Conservation (phyloP, 2,329 filamentous ascomycete species). For the Lecanicillium sp. region DNA sequence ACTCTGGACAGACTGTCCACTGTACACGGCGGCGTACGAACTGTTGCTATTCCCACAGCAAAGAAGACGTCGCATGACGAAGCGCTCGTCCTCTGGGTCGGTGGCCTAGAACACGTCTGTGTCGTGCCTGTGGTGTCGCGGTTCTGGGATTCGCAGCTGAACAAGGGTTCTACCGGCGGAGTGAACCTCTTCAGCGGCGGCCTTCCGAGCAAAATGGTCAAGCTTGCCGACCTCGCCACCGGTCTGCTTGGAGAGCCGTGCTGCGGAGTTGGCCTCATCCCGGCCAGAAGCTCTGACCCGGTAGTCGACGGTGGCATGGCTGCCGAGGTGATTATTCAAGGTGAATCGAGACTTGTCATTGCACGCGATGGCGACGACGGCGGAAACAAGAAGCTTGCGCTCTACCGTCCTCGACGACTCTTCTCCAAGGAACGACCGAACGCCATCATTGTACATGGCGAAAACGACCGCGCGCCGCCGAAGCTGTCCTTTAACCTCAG, state of each 20-base stretch:
- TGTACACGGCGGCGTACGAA: constrained; percentile 47
- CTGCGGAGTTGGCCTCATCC: constrained; percentile 43
- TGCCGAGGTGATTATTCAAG: constrained; percentile 48
- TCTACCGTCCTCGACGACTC: constrained; percentile 29
- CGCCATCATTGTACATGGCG: constrained; percentile 51
- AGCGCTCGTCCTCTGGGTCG: constrained; percentile 51
- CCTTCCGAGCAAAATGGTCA: constrained; percentile 50
- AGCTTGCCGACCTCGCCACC: constrained; percentile 45
- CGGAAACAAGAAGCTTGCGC: constrained; percentile 37
- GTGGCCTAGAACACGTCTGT: constrained; percentile 50
- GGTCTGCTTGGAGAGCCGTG: constrained; percentile 54
- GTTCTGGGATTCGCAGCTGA: constrained; percentile 56
- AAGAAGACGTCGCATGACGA: constrained; percentile 45
- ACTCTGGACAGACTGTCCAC: constrained; percentile 46
- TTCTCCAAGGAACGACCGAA: constrained; percentile 38
- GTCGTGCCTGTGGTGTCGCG: constrained; percentile 48
- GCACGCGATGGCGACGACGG: constrained; percentile 48
- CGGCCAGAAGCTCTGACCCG: constrained; percentile 23
- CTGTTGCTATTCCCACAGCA: constrained; percentile 38
- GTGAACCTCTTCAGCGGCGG: constrained; percentile 51
- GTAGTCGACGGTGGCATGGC: constrained; percentile 36
- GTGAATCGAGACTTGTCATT: constrained; percentile 50
- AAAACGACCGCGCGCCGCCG: constrained; percentile 27
- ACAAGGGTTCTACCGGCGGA: constrained; percentile 43
- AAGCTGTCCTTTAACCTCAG: constrained; percentile 47